Conservation (phyloP, 2,329 filamentous ascomycete genomes). For the Ceratocystis variospora region DNA sequence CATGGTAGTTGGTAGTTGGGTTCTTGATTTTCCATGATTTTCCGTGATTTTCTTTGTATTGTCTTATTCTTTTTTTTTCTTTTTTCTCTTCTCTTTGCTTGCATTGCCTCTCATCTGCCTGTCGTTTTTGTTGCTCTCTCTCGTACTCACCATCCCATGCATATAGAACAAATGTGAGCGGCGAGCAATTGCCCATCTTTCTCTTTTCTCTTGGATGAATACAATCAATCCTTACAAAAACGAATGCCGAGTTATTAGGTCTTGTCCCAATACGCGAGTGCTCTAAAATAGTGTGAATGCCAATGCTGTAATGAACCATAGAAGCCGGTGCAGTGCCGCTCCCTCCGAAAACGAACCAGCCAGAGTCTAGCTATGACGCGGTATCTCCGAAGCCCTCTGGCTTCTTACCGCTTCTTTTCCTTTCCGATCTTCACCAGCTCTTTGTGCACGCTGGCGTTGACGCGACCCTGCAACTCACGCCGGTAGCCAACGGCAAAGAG, state of each 20-base stretch:
- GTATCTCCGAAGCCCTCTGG: too few relatives aligned
- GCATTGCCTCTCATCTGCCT: not conserved
- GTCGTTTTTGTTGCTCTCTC: not conserved
- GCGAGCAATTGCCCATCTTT: not conserved
- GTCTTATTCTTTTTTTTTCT: not conserved
- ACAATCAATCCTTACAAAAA: too few relatives aligned
- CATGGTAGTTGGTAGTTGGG: too few relatives aligned
- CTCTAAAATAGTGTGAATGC: not conserved
- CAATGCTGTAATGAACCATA: slow-evolving; percentile 7
- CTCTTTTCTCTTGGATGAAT: not conserved
- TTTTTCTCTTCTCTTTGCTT: not conserved
- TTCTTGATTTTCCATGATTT: too few relatives aligned
- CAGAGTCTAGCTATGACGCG: too few relatives aligned
- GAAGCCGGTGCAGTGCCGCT: not conserved
- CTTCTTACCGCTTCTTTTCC: slow-evolving; percentile 35
- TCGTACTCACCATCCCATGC: not conserved
- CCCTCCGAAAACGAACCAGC: too few relatives aligned
- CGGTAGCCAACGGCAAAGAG: slow-evolving; percentile 85
- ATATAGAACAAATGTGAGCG: not conserved
- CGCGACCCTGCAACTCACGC: slow-evolving; percentile 67
- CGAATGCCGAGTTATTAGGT: too few relatives aligned
- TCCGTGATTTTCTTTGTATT: not conserved
- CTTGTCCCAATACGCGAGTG: too few relatives aligned
- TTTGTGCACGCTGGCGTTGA: slow-evolving; percentile 59
- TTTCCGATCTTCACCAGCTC: slow-evolving; percentile 64